Evolutionary conservation across 495 filamentous ascomycete genomes (phyloP).

Genomic region (Trichoderma orchidacearum): DNA sequence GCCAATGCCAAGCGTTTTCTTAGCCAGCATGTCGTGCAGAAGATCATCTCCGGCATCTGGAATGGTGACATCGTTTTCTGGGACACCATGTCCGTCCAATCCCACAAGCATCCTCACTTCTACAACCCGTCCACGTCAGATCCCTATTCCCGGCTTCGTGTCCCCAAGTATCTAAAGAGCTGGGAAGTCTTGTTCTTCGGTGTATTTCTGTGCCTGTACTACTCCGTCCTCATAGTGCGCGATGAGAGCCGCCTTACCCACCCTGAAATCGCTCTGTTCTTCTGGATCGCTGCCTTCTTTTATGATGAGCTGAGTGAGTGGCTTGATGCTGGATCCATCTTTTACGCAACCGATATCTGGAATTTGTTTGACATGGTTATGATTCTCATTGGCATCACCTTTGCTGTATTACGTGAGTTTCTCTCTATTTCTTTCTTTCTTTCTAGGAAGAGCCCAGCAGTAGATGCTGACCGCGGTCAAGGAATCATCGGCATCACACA

Average conservation of each 20-base stretch:
- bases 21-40: slow-evolving; percentile 73
- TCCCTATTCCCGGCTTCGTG: slow-evolving; percentile 70
- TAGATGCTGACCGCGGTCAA: slow-evolving; percentile 15
- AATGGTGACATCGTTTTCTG: slow-evolving; percentile 86
- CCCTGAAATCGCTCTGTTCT: slow-evolving; percentile 41
- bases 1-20: slow-evolving; percentile 86
- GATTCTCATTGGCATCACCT: slow-evolving; percentile 66
- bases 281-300: slow-evolving; percentile 72
- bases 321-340: slow-evolving; percentile 66
- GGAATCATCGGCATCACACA: slow-evolving; percentile 61
- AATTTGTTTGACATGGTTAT: slow-evolving; percentile 80
- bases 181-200: slow-evolving; percentile 84
- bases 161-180: slow-evolving; percentile 82
- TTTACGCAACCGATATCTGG: slow-evolving; percentile 82
- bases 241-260: slow-evolving; percentile 32
- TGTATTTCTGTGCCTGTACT: slow-evolving; percentile 71
- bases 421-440: no score
- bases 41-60: slow-evolving; percentile 83
- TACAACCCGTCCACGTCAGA: slow-evolving; percentile 68
- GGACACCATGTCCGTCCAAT: slow-evolving; percentile 64
- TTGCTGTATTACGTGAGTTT: slow-evolving; percentile 54
- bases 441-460: no score
- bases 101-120: slow-evolving; percentile 66
- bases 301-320: slow-evolving; percentile 80
- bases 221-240: slow-evolving; percentile 59